phyloP scores from a whole-genome alignment of 371 early-diverging fungal species.

The Rhizopus delemar region DNA sequence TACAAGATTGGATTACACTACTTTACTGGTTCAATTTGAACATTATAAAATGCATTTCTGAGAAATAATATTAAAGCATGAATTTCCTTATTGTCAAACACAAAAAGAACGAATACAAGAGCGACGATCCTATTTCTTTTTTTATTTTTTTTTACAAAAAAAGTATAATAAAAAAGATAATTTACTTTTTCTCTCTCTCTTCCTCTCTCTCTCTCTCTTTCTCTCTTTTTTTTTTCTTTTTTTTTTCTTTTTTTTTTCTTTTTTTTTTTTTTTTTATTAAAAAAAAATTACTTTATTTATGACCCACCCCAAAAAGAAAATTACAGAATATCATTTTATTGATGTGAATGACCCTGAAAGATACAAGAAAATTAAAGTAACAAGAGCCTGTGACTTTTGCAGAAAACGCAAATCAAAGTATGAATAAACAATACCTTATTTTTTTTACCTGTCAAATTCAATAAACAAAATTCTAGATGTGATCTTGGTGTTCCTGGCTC shows the following conservation, averaged over 20 bases:
- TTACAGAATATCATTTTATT: slow-evolving; percentile 37
- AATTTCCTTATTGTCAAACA: slow-evolving; percentile 6
- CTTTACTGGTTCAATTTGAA: no score
- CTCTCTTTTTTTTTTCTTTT: not conserved
- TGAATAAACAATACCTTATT: not conserved
- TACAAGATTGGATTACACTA: no score
- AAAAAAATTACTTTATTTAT: not conserved
- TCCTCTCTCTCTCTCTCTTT: slow-evolving; percentile 5
- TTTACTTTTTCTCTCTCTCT: not conserved
- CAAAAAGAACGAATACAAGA: not conserved
- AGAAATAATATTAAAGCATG: not conserved
- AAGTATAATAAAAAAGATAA: not conserved
- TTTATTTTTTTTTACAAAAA: not conserved
- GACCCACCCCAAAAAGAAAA: slow-evolving; percentile 19
- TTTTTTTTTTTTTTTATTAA: slow-evolving; percentile 2
- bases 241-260: not conserved
- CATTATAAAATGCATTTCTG: no score
- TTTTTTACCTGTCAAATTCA: not conserved
- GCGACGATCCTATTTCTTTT: not conserved
- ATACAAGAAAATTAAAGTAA: slow-evolving; percentile 43
- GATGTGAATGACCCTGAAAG: slow-evolving; percentile 45
- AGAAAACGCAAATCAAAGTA: slow-evolving; percentile 51
- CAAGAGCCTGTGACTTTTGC: slow-evolving; percentile 44
- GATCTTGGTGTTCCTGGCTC: slow-evolving; percentile 40
- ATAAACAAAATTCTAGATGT: slow-evolving; percentile 26